Evolutionary conservation across 23 red algal genomes (phyloP).

Genomic region (Gracilaria gracilis): DNA sequence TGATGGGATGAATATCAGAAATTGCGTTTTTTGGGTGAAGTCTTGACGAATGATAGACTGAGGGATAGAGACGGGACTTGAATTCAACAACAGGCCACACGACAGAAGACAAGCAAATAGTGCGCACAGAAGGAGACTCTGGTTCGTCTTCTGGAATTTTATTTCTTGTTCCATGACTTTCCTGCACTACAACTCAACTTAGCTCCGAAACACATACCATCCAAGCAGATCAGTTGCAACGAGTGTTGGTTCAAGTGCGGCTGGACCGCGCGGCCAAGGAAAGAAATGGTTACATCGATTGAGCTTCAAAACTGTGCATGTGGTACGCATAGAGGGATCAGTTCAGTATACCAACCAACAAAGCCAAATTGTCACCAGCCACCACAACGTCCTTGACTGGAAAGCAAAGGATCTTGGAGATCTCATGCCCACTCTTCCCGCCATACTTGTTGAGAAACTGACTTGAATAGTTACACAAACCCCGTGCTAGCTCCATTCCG

Average conservation of each 20-base stretch:
- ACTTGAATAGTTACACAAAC: constrained; percentile 77
- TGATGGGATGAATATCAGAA: neutral
- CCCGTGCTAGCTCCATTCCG: constrained; percentile 85
- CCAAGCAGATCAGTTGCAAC: neutral
- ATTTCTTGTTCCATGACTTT: neutral
- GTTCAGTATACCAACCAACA: constrained; percentile 41
- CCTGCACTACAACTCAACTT: neutral
- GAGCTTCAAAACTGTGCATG: neutral
- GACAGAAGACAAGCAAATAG: neutral
- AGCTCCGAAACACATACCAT: neutral
- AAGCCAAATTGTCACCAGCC: constrained; percentile 84
- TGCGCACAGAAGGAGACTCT: neutral
- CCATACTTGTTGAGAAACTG: constrained; percentile 66
- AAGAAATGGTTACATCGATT: neutral
- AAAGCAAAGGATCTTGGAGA: constrained; percentile 61
- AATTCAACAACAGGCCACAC: neutral
- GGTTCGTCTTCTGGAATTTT: neutral
- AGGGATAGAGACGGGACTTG: neutral
- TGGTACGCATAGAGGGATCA: neutral
- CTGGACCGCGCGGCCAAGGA: neutral
- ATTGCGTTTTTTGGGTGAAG: neutral
- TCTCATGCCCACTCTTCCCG: constrained; percentile 70
- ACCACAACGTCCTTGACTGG: constrained; percentile 82
- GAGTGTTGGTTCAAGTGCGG: constrained; percentile 6
- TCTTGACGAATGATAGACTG: neutral